Base-by-base conservation (phyloP, 805 yeast genomes). In the Ogataea nonfermentans region DNA sequence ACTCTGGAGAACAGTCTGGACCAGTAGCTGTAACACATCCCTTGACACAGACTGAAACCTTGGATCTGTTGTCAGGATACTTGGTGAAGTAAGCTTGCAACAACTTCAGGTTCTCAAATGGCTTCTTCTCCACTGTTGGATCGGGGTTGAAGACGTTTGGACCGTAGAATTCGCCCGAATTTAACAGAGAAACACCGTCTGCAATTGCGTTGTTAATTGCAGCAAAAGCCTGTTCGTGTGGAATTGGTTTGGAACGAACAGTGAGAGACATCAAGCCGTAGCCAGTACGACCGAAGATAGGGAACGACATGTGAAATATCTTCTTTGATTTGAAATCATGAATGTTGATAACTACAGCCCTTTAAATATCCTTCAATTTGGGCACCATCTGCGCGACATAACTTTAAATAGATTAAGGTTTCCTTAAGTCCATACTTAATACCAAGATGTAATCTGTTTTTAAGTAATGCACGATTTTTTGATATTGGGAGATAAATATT, bases 211-310 rank as follows among this genome's bases (percentile, higher is more conserved):
- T 64, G 41, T 76, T 70, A 55, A 88, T 65, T 2, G 76, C 63
- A 8, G 63, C 74, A 45, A 78, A 67, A 2, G 84, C 79, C 38
- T 69, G 66, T 13, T 73, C 78, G 35, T 70, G 58, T 8, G 82
- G 72, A 25, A 73, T 59, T 22, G 84, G 86, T 0, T 52, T 57
- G 0, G 81, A 74, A 25, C 72, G 70, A 85, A 84, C 78, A 1
- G 96, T 84, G 57, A 85, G 68, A 41, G 82, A 75, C 96, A 89
- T 87, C 44, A 87, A 71, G 30, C 96, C 96, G 49, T 74, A 78
- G 31, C 95, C 95, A 40, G 67, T 65, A 25, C 52, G 52, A 12
- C 57, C 57, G 11, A 23, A 29, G 19, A 29, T 29, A 6, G 32
- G 22, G 22, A 16, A 29, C 5, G 22, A n/a, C n/a, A n/a, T n/a